Conservation (phyloP, 164 flowering plant species). For the Annona cherimola region DNA sequence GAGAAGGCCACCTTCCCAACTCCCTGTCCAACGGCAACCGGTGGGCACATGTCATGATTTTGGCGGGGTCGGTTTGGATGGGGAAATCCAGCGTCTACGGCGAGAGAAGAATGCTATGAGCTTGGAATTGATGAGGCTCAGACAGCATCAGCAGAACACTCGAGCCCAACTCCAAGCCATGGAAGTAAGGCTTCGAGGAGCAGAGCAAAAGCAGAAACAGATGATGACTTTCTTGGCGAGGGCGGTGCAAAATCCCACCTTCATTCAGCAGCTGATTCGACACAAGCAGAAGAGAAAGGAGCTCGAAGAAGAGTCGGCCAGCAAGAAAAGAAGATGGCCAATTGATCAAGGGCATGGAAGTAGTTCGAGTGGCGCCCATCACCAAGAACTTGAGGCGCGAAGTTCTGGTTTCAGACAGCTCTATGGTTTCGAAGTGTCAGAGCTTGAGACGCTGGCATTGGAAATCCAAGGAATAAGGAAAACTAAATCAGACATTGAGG, state of each 20-base stretch:
- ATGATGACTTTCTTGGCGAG: slow-evolving; percentile 82
- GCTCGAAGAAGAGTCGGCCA: slow-evolving; percentile 42
- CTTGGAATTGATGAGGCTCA: slow-evolving; percentile 60
- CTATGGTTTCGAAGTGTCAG: slow-evolving; percentile 38
- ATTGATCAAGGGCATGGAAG: slow-evolving; percentile 40
- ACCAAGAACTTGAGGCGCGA: slow-evolving; percentile 20
- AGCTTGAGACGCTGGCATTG: slow-evolving; percentile 39
- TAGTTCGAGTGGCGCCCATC: slow-evolving; percentile 18
- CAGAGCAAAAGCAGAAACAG: slow-evolving; percentile 62
- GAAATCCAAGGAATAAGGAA: slow-evolving; percentile 36
- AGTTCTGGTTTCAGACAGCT: slow-evolving; percentile 20
- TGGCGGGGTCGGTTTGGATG: slow-evolving; percentile 57
- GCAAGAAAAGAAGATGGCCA: slow-evolving; percentile 50
- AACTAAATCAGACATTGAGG: slow-evolving; percentile 6
- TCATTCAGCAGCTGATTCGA: slow-evolving; percentile 52
- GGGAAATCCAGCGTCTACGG: slow-evolving; percentile 52
- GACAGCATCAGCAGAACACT: slow-evolving; percentile 69
- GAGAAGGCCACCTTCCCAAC: slow-evolving; percentile 37
- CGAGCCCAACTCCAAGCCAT: slow-evolving; percentile 40
- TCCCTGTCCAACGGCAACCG: slow-evolving; percentile 34
- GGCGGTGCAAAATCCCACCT: slow-evolving; percentile 56
- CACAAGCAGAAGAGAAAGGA: slow-evolving; percentile 50
- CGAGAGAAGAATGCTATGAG: slow-evolving; percentile 61
- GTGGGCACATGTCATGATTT: slow-evolving; percentile 54
- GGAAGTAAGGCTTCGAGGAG: slow-evolving; percentile 54